Base-by-base conservation (phyloP, 192 early-diverging fungal species). In the Coemansia reversa region DNA sequence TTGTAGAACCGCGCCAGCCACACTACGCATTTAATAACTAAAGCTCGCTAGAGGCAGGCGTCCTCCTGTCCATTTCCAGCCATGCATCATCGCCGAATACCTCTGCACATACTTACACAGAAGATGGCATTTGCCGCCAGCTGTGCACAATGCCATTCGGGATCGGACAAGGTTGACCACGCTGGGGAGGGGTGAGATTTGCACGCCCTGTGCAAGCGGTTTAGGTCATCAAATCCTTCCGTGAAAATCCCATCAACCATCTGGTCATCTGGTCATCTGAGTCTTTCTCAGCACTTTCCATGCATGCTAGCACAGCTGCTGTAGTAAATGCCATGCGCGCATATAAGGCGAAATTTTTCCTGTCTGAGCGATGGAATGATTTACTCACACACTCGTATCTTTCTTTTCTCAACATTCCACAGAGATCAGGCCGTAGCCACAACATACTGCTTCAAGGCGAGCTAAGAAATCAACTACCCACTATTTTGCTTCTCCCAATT, bases 401-500 rank as follows among this genome's bases (percentile, higher is more conserved):
- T 45, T 45, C 39, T 45, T 45, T 45, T 45, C 39, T 45, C 39
- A 45, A 12, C 39, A 16, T 16, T 45, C 39, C 39, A 45, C 39
- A 45, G 39, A 45, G 39, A 45, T 45, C 39, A 11, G 16, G 39
- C 3, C 39, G 8, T 14, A 45, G 14, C 12, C 14, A 16, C 39
- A 45, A 45, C 39, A 45, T 9, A 9, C 29, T 2, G 52, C 52
- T 29, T 54, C 20, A 29, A 54, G 18, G 25, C 54, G 30, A 27
- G 11, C 52, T 9, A 54, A 29, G 5, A 54, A 23, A 45, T 24
- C 23, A 49, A 4, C 14, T 18, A 51, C 60, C 39, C 60, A 7
- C 28, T 29, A 32, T 61, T 33, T 33, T 51, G 28, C 28, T 12
- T 1, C 9, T 47, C 65, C 56, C 18, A 47, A 62, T 30, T 74